Evolutionary conservation across 1,284 basidiomycete species (phyloP), one percentile per base, ranked within the genome.

Genomic region (Cutaneotrichosporon spelunceum): DNA sequence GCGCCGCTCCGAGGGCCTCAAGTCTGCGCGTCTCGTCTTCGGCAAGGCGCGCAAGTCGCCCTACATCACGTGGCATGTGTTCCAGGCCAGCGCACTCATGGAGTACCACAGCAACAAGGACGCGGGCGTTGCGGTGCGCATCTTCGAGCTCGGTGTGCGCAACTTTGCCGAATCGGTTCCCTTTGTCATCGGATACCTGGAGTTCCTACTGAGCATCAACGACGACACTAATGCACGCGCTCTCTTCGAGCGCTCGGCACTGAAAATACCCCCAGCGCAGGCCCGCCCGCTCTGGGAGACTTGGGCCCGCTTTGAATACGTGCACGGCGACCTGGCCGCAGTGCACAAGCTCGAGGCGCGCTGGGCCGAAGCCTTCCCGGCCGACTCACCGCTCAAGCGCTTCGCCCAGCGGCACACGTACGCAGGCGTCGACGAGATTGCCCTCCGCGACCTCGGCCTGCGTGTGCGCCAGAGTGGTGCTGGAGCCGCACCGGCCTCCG

Each of bases 221-320:
- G 95, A 99, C 78, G 90, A 94, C 71, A 92, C 88, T 74, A 97
- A 99, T 80, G 95, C 94, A 0, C 87, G 95, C 49, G 94, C 95
- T 0, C 81, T 99, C 27, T 98, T 99, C 73, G 95, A 99, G 77
- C 86, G 91, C 48, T 82, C 84, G 7, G 88, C 84, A 1, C 59
- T 75, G 48, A 81, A 80, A 13, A 93, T 98, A 74, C 76, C 88
- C 1, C 82, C 92, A 5, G 89, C 91, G 44, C 85, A 86, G 45
- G 91, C 93, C 13, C 83, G 90, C 49, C 86, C 89, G 0, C 83
- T 99, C 16, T 99, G 94, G 94, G 91, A 97, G 70, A 85, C 90
- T 53, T 99, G 95, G 96, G 88, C 91, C 3, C 84, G 88, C 62
- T 96, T 96, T 80, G 93, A 97, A 78, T 96, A 95, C 81, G 88